These are phyloP conservation scores for Xylariaceae sp. DNA, from an alignment of 2,329 filamentous ascomycete genomes.

Conservation along the genomic window DNA sequence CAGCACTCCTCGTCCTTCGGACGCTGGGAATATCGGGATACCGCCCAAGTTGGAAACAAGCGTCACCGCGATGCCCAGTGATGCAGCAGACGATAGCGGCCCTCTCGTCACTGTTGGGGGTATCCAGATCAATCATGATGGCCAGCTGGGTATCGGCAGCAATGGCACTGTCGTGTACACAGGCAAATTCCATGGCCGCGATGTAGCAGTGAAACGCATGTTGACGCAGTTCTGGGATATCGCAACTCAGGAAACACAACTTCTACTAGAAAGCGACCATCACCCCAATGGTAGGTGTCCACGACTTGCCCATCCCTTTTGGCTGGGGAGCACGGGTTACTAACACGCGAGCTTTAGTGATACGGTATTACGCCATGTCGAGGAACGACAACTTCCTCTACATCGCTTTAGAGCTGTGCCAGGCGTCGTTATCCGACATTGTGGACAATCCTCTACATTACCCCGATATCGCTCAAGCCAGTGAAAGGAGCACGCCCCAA, in stretches of 20 bases:
- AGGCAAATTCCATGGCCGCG: constrained; percentile 87
- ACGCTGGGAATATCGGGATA: constrained; percentile 54
- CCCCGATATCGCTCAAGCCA: constrained; percentile 63
- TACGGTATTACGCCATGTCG: constrained; percentile 92
- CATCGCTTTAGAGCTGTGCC: constrained; percentile 90
- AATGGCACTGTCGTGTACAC: constrained; percentile 96
- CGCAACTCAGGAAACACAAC: constrained; percentile 85
- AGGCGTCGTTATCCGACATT: constrained; percentile 87
- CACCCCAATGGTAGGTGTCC: constrained; percentile 66
- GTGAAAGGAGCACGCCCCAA: constrained; percentile 69
- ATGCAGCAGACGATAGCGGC: constrained; percentile 55
- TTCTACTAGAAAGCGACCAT: constrained; percentile 88
- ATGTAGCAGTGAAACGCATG: constrained; percentile 96
- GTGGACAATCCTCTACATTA: constrained; percentile 69
- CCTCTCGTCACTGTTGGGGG: constrained; percentile 57
- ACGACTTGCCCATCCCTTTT: not conserved
- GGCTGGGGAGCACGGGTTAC: not conserved
- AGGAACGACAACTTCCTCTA: constrained; percentile 87
- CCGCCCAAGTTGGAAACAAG: constrained; percentile 55
- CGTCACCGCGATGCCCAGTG: constrained; percentile 50
- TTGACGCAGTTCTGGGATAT: constrained; percentile 93
- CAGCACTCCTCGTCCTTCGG: constrained; percentile 59
- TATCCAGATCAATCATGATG: constrained; percentile 58
- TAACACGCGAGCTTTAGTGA: constrained; percentile 52
- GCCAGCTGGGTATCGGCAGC: constrained; percentile 71